Percentiles rank a stretch among this genome's conserved stretches.
phyloP scores from a whole-genome alignment of 1,139 yeast genomes.

The Taphrina flavorubra region DNA sequence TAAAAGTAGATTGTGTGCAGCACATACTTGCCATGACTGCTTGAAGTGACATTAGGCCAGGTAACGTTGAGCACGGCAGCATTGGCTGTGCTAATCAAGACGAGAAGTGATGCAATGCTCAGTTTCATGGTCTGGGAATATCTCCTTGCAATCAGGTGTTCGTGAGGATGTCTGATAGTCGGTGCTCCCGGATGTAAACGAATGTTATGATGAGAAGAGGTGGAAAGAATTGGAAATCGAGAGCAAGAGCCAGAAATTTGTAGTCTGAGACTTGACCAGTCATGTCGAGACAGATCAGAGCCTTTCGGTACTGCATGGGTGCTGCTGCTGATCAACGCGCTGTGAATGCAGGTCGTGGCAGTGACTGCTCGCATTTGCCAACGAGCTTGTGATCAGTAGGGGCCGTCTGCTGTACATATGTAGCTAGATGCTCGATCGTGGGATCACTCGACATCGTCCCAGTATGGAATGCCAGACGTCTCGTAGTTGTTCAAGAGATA shows the following conservation, averaged over 20 bases:
- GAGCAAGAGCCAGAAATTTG: too few relatives aligned
- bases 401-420: background rate
- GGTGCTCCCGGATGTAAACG: too few relatives aligned
- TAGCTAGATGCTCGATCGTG: background rate
- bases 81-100: background rate
- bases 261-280: too few relatives aligned
- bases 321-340: too few relatives aligned
- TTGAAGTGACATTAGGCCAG: conserved; percentile 9
- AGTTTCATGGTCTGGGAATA: conserved; percentile 1
- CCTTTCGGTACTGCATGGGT: too few relatives aligned
- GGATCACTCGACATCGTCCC: background rate
- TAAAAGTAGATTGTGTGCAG: background rate
- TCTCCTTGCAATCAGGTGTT: background rate
- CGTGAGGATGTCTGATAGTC: too few relatives aligned
- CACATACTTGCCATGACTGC: background rate
- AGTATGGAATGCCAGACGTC: background rate
- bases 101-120: background rate
- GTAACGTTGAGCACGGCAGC: conserved; percentile 5
- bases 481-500: background rate
- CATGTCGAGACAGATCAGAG: too few relatives aligned
- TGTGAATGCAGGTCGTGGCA: too few relatives aligned
- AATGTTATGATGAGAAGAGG: too few relatives aligned
- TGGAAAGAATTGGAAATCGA: too few relatives aligned
- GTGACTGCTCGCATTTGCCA: too few relatives aligned
- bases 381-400: too few relatives aligned